A percentile compares a stretch with the other conserved stretches of the same genome.
These are phyloP conservation scores for Prosopis cineraria DNA, from an alignment of 306 rosid species.

Conservation along the genomic window DNA sequence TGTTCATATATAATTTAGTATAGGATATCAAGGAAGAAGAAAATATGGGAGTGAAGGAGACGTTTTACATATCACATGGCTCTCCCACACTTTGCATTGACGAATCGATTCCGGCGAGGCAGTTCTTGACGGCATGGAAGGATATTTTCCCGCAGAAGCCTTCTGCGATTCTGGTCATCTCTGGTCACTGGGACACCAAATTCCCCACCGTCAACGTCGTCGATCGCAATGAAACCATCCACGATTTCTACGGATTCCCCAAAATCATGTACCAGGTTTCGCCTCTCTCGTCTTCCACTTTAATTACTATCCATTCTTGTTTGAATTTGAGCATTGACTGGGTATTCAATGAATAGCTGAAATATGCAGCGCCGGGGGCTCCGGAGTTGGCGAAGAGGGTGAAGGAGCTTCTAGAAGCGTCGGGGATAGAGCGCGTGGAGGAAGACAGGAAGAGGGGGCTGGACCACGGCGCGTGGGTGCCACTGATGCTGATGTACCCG, in stretches of 20 bases:
- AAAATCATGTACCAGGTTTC: conserved; percentile 59
- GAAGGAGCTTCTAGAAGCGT: too few relatives aligned
- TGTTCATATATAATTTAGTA: too few relatives aligned
- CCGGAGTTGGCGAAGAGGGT: too few relatives aligned
- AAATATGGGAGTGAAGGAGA: conserved; percentile 18
- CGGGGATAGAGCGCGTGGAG: too few relatives aligned
- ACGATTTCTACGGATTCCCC: conserved; percentile 76
- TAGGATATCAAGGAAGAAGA: not conserved
- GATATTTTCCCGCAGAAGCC: conserved; percentile 37
- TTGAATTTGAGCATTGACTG: too few relatives aligned
- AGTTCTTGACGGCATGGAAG: conserved; percentile 59
- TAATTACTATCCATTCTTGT: too few relatives aligned
- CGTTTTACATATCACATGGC: conserved; percentile 53
- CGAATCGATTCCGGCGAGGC: conserved; percentile 55
- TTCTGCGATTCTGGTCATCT: conserved; percentile 52
- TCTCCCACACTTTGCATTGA: conserved; percentile 55
- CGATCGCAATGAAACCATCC: conserved; percentile 49
- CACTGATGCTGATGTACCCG: conserved; percentile 29
- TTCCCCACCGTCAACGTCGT: conserved; percentile 52
- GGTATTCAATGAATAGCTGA: too few relatives aligned
- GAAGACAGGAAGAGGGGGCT: too few relatives aligned
- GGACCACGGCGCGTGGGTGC: too few relatives aligned
- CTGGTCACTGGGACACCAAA: conserved; percentile 69
- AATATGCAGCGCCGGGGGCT: too few relatives aligned
- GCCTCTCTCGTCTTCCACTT: not conserved